Evolutionary conservation across 345 rosid species (phyloP), one percentile per base, ranked within the genome.

Genomic region (Cochlearia excelsa): DNA sequence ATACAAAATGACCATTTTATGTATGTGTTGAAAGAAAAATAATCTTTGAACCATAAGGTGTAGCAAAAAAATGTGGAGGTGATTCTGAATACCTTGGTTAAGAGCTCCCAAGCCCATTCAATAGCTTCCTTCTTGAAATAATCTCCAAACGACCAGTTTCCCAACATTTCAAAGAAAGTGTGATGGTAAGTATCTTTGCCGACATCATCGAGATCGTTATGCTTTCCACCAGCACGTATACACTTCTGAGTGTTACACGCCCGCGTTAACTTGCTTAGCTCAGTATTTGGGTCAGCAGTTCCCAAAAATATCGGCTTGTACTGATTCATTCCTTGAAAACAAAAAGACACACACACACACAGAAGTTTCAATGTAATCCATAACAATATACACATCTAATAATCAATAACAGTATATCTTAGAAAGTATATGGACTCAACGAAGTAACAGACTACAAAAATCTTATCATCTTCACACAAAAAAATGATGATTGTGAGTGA

Each of bases 111-210:
- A 48, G 92, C 99, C 97, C 97, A 93, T 58, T 75, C 90, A 46
- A 93, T 93, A 2, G 99, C 99, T 61, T 93, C 96, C 38, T 73
- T 75, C 85, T 93, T 93, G 67, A 89, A 93, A 77, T 93, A 93
- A 73, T 89, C 95, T 44, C 99, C 99, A 63, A 93, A 93, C 0
- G 99, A 93, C 99, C 99, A 93, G 69, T 89, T 89, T 8, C 99
- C 99, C 7, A 93, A 81, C 99, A 93, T 93, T 75, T 93, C 97
- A 68, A 93, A 93, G 87, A 93, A 89, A n/a, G 99, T 89, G 59
- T 93, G 99, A 68, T 93, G 97, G 68, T 93, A 93, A 26, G 99
- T 93, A 59, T 93, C 99, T 68, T 93, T 89, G 34, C 99, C 99
- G 3, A 93, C 99, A 71, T 93, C 99, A 37, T 93, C 99, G 2